Evolutionary conservation across 2,329 filamentous ascomycete genomes (phyloP).

Genomic region (Lasiodiplodia gonubiensis): DNA sequence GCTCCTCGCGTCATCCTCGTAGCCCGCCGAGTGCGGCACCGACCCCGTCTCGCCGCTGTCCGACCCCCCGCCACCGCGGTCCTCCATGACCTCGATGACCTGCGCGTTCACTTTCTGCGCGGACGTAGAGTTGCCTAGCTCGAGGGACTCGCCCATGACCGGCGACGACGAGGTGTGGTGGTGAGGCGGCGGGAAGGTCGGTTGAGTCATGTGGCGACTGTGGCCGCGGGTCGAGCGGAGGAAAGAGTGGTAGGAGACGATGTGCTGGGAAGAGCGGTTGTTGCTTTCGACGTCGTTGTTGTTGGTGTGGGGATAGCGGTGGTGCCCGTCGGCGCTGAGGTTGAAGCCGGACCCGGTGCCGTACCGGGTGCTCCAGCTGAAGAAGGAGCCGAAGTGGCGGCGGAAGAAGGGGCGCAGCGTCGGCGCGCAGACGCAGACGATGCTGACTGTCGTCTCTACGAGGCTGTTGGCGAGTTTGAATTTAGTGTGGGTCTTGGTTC

Average conservation of each 20-base stretch:
- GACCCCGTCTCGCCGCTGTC: neutral
- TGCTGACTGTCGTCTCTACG: conserved; percentile 12
- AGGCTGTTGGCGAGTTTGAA: neutral
- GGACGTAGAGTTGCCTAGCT: neutral
- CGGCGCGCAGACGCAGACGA: conserved; percentile 21
- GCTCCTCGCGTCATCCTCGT: conserved; percentile 6
- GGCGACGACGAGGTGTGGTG: neutral
- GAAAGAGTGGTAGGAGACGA: neutral
- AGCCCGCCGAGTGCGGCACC: neutral
- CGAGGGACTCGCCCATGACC: neutral
- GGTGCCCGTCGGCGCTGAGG: no score
- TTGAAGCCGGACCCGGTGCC: neutral
- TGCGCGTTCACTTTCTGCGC: conserved; percentile 2
- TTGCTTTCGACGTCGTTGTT: neutral
- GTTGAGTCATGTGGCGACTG: neutral
- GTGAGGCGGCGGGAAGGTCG: neutral
- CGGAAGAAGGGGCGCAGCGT: conserved; percentile 20
- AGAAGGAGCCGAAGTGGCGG: conserved; percentile 19
- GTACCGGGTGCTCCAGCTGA: neutral
- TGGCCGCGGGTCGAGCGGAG: conserved; percentile 3
- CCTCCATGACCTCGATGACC: neutral
- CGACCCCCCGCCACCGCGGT: neutral
- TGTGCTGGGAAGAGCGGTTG: no score
- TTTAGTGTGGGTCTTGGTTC: neutral
- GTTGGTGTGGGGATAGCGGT: no score